These are phyloP conservation scores for Diutina catenulata DNA, from an alignment of 1,139 yeast species.

Conservation along the genomic window DNA sequence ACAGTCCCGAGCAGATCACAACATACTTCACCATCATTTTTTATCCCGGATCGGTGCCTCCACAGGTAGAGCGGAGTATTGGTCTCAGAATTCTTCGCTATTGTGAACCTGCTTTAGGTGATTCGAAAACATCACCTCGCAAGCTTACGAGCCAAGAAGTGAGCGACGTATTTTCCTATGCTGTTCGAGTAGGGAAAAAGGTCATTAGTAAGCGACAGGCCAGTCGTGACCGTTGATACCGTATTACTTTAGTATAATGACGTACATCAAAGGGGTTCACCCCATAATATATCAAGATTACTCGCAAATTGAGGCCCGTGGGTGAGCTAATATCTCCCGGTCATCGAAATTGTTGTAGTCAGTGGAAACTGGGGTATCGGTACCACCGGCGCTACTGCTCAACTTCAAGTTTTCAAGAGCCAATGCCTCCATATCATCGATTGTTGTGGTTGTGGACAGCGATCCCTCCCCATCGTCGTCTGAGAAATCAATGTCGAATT, in stretches of 20 bases:
- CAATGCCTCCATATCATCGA: conserved; percentile 1
- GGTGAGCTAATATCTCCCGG: not conserved
- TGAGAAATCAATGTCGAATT: conserved; percentile 1
- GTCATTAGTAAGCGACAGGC: not conserved
- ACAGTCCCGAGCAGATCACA: not conserved
- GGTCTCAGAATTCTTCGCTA: not conserved
- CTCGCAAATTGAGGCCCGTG: not conserved
- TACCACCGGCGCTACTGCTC: not conserved
- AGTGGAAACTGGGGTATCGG: not conserved
- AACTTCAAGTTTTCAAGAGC: not conserved
- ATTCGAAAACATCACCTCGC: not conserved
- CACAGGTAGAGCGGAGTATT: not conserved
- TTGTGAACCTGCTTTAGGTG: not conserved
- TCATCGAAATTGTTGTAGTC: not conserved
- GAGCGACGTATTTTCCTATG: conserved; percentile 2
- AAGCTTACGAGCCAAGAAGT: not conserved
- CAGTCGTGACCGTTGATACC: not conserved
- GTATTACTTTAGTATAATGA: no score
- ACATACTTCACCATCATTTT: not conserved
- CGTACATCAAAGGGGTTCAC: not conserved
- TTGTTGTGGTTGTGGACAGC: not conserved
- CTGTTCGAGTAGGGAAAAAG: not conserved
- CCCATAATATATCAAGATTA: not conserved
- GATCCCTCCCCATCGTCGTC: conserved; percentile 4
- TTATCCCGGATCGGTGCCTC: not conserved